Evolutionary conservation across 2,329 filamentous ascomycete genomes (phyloP).

Genomic region (Aspergillus pseudonomiae): DNA sequence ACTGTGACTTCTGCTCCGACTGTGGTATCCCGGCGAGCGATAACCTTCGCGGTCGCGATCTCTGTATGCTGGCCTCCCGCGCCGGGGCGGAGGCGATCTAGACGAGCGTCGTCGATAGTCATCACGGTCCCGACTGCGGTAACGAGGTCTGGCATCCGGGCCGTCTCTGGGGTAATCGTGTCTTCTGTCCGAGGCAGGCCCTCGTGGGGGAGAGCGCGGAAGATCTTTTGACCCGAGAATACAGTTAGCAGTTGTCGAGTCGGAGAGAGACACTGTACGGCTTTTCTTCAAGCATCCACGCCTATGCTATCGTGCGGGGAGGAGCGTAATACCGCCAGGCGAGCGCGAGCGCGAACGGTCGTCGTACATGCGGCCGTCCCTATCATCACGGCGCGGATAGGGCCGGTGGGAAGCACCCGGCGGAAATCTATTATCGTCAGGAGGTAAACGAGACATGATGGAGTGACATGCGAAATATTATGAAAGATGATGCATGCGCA

Average conservation of each 20-base stretch:
- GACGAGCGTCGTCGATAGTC: slow-evolving; percentile 37
- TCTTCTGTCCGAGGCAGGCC: slow-evolving; percentile 41
- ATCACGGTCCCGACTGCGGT: slow-evolving; percentile 39
- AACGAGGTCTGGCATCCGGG: slow-evolving; percentile 31
- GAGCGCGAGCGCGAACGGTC: slow-evolving; percentile 46
- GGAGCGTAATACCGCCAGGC: slow-evolving; percentile 48
- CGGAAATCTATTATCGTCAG: slow-evolving; percentile 31
- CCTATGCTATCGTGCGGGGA: slow-evolving; percentile 48
- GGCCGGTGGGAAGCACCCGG: slow-evolving; percentile 27
- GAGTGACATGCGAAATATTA: slow-evolving; percentile 13
- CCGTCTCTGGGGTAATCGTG: slow-evolving; percentile 37
- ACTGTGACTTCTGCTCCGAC: slow-evolving; percentile 39
- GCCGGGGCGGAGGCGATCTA: slow-evolving; percentile 40
- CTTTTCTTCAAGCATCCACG: slow-evolving; percentile 11
- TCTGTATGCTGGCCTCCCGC: slow-evolving; percentile 41
- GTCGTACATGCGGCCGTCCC: slow-evolving; percentile 51
- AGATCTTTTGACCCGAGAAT: slow-evolving; percentile 38
- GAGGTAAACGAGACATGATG: slow-evolving; percentile 33
- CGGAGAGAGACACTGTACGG: slow-evolving; percentile 16
- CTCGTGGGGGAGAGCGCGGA: slow-evolving; percentile 39
- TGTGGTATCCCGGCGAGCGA: slow-evolving; percentile 43
- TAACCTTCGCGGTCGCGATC: slow-evolving; percentile 53
- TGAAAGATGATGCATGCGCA: neutral
- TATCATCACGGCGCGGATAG: slow-evolving; percentile 36
- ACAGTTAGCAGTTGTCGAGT: slow-evolving; percentile 43